These are phyloP conservation scores for Orbilia oligospora DNA, from an alignment of 2,329 filamentous ascomycete species.

Conservation along the genomic window DNA sequence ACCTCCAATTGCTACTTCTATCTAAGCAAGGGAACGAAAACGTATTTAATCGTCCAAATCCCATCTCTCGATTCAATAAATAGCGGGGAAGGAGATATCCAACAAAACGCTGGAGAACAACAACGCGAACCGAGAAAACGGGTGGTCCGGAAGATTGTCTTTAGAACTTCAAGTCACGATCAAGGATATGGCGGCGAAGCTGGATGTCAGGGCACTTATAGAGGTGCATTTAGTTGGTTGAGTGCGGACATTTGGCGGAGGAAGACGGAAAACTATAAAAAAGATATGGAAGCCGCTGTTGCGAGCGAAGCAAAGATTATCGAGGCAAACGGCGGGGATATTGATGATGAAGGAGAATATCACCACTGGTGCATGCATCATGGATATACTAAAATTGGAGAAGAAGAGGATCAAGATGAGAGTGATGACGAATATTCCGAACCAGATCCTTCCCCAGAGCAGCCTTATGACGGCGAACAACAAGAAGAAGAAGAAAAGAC, in stretches of 20 bases:
- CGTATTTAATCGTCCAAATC: slow-evolving; percentile 23
- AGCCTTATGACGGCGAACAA: background rate
- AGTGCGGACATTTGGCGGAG: slow-evolving; percentile 30
- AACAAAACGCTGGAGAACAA: background rate
- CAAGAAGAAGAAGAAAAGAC: background rate
- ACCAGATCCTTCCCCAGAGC: too few species aligned
- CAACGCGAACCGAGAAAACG: background rate
- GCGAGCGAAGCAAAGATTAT: background rate
- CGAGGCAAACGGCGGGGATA: slow-evolving; percentile 3
- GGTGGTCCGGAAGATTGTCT: slow-evolving; percentile 20
- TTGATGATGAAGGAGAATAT: background rate
- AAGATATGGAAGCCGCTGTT: slow-evolving; percentile 1
- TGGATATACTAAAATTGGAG: slow-evolving; percentile 12
- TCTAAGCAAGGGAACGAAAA: background rate
- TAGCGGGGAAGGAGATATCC: background rate
- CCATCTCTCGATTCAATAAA: background rate
- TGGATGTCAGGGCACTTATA: slow-evolving; percentile 12
- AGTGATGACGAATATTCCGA: background rate
- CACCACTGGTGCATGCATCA: slow-evolving; percentile 15
- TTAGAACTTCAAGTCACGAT: slow-evolving; percentile 26
- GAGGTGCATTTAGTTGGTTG: slow-evolving; percentile 25
- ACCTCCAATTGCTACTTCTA: background rate
- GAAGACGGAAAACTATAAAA: slow-evolving; percentile 1
- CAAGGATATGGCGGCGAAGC: background rate
- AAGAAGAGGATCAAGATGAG: background rate